phyloP scores from a whole-genome alignment of 371 early-diverging fungal genomes.

The Rhizopus microsporus region DNA sequence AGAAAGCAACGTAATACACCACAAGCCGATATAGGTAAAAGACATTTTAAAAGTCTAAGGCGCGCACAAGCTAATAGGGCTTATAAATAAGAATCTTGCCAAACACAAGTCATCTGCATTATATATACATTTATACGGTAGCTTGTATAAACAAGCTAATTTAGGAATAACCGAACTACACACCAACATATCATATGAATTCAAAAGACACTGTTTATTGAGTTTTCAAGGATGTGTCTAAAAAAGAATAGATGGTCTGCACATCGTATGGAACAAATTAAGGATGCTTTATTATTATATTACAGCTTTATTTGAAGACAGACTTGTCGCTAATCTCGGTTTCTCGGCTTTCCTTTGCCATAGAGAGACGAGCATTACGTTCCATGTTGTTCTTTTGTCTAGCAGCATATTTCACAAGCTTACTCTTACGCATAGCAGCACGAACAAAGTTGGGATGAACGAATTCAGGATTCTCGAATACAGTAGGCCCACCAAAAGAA shows the following conservation, averaged over 20 bases:
- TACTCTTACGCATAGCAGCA: constrained; percentile 48
- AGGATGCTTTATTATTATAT: constrained; percentile 8
- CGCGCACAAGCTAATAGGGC: no score
- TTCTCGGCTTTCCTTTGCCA: constrained; percentile 53
- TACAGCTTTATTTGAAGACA: constrained; percentile 52
- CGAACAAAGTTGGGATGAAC: constrained; percentile 76
- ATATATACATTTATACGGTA: no score
- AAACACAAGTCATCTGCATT: no score
- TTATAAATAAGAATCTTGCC: no score
- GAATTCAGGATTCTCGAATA: constrained; percentile 89
- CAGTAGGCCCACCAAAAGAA: constrained; percentile 88
- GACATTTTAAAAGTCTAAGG: no score
- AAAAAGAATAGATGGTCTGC: neutral
- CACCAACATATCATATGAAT: no score
- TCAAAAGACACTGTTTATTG: no score
- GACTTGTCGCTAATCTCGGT: constrained; percentile 54
- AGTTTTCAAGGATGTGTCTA: neutral
- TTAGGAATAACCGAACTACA: no score
- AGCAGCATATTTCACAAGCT: constrained; percentile 55
- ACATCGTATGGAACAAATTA: neutral
- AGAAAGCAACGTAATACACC: no score
- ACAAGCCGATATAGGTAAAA: no score
- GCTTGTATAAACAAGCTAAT: no score
- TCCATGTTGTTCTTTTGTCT: constrained; percentile 49
- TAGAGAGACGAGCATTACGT: constrained; percentile 50